phyloP scores from a whole-genome alignment of 306 rosid species.

The Vigna trinervia region DNA sequence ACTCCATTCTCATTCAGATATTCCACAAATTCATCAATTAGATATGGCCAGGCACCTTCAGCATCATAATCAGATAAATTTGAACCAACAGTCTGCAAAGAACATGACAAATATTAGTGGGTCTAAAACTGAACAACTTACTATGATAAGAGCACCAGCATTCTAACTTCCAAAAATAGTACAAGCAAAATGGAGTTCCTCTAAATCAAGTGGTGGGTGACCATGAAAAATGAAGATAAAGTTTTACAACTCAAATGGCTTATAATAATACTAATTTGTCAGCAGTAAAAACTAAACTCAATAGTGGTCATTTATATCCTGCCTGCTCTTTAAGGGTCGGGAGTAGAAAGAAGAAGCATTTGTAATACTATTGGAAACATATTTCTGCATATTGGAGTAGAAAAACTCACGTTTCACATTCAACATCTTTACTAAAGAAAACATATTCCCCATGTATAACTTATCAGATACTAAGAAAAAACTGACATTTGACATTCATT shows the following conservation, averaged over 20 bases:
- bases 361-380: background rate
- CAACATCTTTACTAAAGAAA: background rate
- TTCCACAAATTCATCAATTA: slow-evolving; percentile 94
- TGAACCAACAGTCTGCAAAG: slow-evolving; percentile 70
- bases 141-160: background rate
- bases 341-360: background rate
- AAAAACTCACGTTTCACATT: background rate
- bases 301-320: background rate
- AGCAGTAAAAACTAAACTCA: background rate
- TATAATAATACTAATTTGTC: background rate
- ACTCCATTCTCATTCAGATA: slow-evolving; percentile 83
- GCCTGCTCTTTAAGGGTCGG: background rate
- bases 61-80: slow-evolving; percentile 84
- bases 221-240: background rate
- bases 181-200: background rate
- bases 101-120: slow-evolving; percentile 36
- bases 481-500: background rate
- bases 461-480: background rate
- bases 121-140: background rate
- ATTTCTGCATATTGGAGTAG: background rate
- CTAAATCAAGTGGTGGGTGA: background rate
- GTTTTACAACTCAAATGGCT: background rate
- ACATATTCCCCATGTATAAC: background rate
- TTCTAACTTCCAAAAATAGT: background rate
- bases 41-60: slow-evolving; percentile 99